phyloP scores from a whole-genome alignment of 257 asterid genomes.

The Penstemon davidsonii region DNA sequence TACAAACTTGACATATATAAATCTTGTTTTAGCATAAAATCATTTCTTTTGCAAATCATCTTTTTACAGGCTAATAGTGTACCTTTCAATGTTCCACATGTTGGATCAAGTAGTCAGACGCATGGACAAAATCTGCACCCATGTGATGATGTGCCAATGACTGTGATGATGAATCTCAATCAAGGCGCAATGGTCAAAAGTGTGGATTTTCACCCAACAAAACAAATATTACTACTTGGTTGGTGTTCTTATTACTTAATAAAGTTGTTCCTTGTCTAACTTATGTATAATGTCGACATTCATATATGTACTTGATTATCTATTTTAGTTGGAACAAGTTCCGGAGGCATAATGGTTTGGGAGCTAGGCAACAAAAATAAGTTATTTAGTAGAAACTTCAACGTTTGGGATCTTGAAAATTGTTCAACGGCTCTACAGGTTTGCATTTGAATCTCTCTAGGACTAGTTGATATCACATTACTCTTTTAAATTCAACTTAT shows the following conservation, averaged over 20 bases:
- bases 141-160: slow-evolving; percentile 61
- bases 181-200: slow-evolving; percentile 59
- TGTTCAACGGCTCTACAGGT: too few relatives aligned
- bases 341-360: too few relatives aligned
- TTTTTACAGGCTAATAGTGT: slow-evolving; percentile 45
- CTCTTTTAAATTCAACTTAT: too few relatives aligned
- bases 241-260: slow-evolving; percentile 33
- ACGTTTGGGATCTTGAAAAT: too few relatives aligned
- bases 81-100: slow-evolving; percentile 50
- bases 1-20: too few relatives aligned
- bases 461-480: too few relatives aligned
- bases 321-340: too few relatives aligned
- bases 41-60: not conserved
- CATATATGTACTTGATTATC: not conserved
- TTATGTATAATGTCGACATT: slow-evolving; percentile 12
- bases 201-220: slow-evolving; percentile 65
- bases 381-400: too few relatives aligned
- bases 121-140: slow-evolving; percentile 57
- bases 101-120: slow-evolving; percentile 45
- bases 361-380: too few relatives aligned
- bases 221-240: slow-evolving; percentile 57
- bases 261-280: not conserved
- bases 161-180: slow-evolving; percentile 46
- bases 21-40: not conserved
- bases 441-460: too few relatives aligned